phyloP scores from a whole-genome alignment of 768 basidiomycete genomes.

The Amanita rimosa region DNA sequence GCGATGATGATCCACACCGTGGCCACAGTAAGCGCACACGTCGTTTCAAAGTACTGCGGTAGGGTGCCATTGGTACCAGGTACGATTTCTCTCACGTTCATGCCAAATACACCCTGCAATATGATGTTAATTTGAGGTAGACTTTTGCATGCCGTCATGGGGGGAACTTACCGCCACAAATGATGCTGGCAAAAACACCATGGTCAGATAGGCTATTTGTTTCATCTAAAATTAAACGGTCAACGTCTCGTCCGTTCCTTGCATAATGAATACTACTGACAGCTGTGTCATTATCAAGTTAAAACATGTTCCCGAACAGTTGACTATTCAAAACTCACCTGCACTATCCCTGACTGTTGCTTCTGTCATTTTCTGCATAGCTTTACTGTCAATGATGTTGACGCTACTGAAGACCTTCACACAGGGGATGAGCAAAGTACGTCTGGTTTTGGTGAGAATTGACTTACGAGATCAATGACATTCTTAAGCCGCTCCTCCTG shows the following conservation, averaged over 20 bases:
- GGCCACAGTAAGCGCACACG: conserved; percentile 33
- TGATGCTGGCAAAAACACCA: conserved; percentile 50
- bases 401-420: conserved; percentile 33
- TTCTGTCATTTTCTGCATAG: conserved; percentile 30
- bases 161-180: conserved; percentile 39
- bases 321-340: conserved; percentile 7
- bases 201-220: conserved; percentile 50
- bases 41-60: conserved; percentile 27
- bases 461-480: conserved; percentile 34
- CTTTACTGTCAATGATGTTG: conserved; percentile 34
- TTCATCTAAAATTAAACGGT: conserved; percentile 25
- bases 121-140: background rate
- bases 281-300: conserved; percentile 7
- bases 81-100: conserved; percentile 43
- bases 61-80: conserved; percentile 25
- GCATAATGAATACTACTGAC: conserved; percentile 1
- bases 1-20: conserved; percentile 50
- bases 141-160: no score
- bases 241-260: background rate
- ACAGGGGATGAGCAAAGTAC: background rate
- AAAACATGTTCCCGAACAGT: background rate
- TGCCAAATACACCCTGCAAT: conserved; percentile 41
- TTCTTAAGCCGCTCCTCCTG: conserved; percentile 36
- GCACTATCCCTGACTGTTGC: conserved; percentile 23
- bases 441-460: background rate